Evolutionary conservation across 192 early-diverging fungal genomes (phyloP).

Genomic region (Coemansia sp.): DNA sequence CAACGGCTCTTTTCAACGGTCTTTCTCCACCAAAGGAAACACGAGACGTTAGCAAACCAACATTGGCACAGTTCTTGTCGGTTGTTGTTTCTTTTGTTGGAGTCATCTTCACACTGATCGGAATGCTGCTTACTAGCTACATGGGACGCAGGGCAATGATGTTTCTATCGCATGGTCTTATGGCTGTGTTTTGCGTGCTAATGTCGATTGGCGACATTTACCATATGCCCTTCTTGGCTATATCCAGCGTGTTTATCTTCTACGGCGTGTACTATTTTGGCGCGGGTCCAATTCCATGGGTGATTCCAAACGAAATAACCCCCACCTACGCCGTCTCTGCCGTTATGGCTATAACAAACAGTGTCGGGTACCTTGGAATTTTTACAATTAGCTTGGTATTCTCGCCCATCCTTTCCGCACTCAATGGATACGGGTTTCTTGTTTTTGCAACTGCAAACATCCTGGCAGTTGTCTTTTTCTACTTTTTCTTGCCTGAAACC

Average conservation of each 20-base stretch:
- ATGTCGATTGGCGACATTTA: conserved; percentile 62
- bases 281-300: conserved; percentile 77
- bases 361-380: conserved; percentile 63
- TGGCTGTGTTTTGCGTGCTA: conserved; percentile 59
- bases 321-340: conserved; percentile 72
- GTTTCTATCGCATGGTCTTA: conserved; percentile 61
- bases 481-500: conserved; percentile 74
- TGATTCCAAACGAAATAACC: conserved; percentile 69
- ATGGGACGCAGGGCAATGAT: conserved; percentile 69
- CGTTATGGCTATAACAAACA: conserved; percentile 63
- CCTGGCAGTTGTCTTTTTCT: conserved; percentile 59
- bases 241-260: conserved; percentile 67
- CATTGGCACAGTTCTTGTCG: conserved; percentile 39
- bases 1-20: conserved; percentile 67
- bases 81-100: conserved; percentile 31
- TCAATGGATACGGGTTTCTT: conserved; percentile 56
- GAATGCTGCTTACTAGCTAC: conserved; percentile 59
- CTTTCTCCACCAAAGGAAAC: background rate
- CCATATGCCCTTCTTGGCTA: conserved; percentile 51
- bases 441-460: conserved; percentile 66
- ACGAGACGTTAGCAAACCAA: conserved; percentile 15
- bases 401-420: conserved; percentile 42
- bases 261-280: conserved; percentile 71
- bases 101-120: conserved; percentile 15
- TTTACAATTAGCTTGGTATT: conserved; percentile 61